A percentile compares a stretch with the other conserved stretches of the same genome.
Conservation (phyloP, 352 stramenopile genomes). For the Aphanomyces stellatus region DNA sequence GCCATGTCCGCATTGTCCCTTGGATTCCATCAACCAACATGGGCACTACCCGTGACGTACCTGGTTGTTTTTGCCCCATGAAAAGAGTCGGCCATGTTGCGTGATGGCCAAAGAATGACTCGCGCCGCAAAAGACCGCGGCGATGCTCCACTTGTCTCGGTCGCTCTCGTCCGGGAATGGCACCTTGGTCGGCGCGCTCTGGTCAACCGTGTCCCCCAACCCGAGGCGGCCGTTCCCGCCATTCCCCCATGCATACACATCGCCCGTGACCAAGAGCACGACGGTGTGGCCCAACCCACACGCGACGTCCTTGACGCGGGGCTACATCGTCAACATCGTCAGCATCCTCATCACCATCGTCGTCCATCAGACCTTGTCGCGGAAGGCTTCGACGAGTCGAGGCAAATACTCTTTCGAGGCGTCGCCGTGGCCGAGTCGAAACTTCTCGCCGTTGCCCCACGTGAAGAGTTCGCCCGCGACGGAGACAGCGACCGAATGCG, state of each 20-base stretch:
- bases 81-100: constrained; percentile 39
- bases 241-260: constrained; percentile 78
- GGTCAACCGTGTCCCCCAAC: constrained; percentile 67
- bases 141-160: constrained; percentile 20
- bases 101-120: constrained; percentile 68
- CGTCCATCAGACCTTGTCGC: constrained; percentile 45
- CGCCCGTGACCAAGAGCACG: constrained; percentile 30
- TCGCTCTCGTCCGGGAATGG: constrained; percentile 16
- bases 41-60: background rate
- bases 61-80: constrained; percentile 83
- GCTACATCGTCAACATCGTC: background rate
- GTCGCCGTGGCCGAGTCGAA: constrained; percentile 60
- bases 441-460: constrained; percentile 82
- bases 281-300: constrained; percentile 31
- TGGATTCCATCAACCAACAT: background rate
- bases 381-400: constrained; percentile 49
- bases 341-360: background rate
- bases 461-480: constrained; percentile 52
- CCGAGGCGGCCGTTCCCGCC: constrained; percentile 77
- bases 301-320: constrained; percentile 25
- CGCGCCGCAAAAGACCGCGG: constrained; percentile 56
- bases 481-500: constrained; percentile 68
- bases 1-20: constrained; percentile 65
- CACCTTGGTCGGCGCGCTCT: constrained; percentile 37
- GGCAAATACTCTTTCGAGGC: constrained; percentile 65